Percentiles rank a stretch among this genome's conserved stretches.
Conservation (phyloP, 768 basidiomycete genomes). For the Coprinopsis marcescibilis region DNA sequence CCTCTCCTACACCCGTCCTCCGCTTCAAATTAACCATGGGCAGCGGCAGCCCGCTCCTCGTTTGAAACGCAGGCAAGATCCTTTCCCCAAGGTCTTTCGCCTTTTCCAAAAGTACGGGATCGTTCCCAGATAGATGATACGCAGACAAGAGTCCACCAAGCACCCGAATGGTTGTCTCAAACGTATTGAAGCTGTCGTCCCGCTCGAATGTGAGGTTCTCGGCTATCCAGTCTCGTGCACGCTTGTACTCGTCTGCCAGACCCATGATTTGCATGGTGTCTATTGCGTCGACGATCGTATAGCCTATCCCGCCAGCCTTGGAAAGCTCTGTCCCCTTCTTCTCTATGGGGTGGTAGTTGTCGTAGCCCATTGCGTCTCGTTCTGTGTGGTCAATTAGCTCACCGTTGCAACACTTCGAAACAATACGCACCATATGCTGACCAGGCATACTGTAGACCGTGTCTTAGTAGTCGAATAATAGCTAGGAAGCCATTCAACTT, state of each 20-base stretch:
- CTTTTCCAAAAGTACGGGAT: conserved; percentile 65
- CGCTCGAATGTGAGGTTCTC: conserved; percentile 67
- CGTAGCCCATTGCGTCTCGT: conserved; percentile 83
- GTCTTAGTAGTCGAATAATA: conserved; percentile 2
- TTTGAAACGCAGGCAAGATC: conserved; percentile 79
- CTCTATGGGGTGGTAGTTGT: conserved; percentile 88
- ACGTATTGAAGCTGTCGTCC: conserved; percentile 78
- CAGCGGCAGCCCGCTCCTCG: conserved; percentile 75
- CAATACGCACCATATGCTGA: conserved; percentile 61
- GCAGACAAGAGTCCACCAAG: conserved; percentile 88
- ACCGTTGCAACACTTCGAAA: not conserved
- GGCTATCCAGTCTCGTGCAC: conserved; percentile 75
- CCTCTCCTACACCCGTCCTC: conserved; percentile 53
- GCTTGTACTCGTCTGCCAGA: conserved; percentile 67
- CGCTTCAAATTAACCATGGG: conserved; percentile 70
- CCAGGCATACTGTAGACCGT: conserved; percentile 68
- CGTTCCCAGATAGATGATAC: conserved; percentile 67
- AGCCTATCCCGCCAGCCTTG: conserved; percentile 75
- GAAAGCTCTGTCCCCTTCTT: conserved; percentile 75
- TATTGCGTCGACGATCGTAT: conserved; percentile 82
- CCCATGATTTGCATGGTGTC: conserved; percentile 88
- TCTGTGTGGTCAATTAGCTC: conserved; percentile 38
- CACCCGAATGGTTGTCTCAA: conserved; percentile 94
- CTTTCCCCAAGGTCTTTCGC: conserved; percentile 82
- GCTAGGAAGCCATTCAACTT: conserved; percentile 14